Percentiles rank a stretch among this genome's conserved stretches.
Conservation (phyloP, 2,329 filamentous ascomycete species). For the Rhynchosporium secalis region DNA sequence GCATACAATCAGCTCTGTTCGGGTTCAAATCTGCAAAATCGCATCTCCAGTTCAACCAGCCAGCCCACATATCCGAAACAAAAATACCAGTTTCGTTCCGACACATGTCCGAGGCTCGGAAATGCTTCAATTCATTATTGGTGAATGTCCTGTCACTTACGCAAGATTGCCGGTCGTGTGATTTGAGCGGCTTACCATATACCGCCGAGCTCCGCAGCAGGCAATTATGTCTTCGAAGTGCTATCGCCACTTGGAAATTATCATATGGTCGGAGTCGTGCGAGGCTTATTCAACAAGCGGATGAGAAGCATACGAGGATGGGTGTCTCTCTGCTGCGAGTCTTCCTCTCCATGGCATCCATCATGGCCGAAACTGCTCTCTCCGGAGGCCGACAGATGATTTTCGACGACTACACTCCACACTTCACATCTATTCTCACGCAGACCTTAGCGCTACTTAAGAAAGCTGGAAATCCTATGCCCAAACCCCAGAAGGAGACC, state of each 20-base stretch:
- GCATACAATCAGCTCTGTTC: conserved; percentile 8
- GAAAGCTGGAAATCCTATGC: not conserved
- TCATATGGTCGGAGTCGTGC: conserved; percentile 1
- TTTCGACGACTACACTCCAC: conserved; percentile 10
- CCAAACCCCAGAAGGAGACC: not conserved
- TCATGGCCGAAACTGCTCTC: conserved; percentile 7
- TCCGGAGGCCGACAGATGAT: not conserved
- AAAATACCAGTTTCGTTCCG: conserved; percentile 3
- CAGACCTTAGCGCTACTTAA: conserved; percentile 2
- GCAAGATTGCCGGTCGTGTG: not conserved
- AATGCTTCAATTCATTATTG: not conserved
- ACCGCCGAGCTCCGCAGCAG: not conserved
- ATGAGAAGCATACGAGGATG: not conserved
- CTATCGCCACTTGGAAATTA: conserved; percentile 7
- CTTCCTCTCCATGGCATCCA: conserved; percentile 5
- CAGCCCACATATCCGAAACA: not conserved
- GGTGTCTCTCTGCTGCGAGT: not conserved
- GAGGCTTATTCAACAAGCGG: not conserved
- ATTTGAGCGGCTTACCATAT: not conserved
- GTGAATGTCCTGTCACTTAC: not conserved
- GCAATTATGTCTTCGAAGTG: conserved; percentile 3
- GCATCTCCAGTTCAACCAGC: conserved; percentile 7
- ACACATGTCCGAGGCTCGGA: conserved; percentile 6
- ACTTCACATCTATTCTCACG: conserved; percentile 12
- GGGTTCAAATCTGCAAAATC: conserved; percentile 5